These are phyloP conservation scores for Xylariaceae sp. DNA, from an alignment of 2,329 filamentous ascomycete species.

Conservation along the genomic window DNA sequence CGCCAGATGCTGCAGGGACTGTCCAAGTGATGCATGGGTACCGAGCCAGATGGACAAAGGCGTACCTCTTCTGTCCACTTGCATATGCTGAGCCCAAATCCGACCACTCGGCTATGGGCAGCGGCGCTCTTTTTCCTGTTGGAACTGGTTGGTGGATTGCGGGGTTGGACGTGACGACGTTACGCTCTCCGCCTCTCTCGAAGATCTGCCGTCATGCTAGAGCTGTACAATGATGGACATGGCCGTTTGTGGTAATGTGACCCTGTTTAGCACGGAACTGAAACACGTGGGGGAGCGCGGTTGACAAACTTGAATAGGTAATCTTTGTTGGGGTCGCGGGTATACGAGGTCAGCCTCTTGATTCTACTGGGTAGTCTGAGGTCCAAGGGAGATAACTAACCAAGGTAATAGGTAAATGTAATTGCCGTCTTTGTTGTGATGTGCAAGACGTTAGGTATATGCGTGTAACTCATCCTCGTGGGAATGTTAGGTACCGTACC, in stretches of 20 bases:
- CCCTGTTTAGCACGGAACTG: background rate
- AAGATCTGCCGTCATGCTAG: background rate
- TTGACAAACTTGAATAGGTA: background rate
- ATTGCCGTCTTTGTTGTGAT: background rate
- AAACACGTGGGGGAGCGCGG: background rate
- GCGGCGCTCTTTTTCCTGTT: background rate
- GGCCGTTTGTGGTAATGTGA: background rate
- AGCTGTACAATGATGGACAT: background rate
- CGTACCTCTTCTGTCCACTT: background rate
- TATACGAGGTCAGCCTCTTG: background rate
- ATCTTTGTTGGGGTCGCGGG: background rate
- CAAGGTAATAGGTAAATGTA: background rate
- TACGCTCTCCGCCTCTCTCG: background rate
- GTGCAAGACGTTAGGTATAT: background rate
- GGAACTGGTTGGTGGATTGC: background rate
- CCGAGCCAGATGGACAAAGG: background rate
- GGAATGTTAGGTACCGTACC: too few species aligned
- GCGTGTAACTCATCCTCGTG: slow-evolving; percentile 13
- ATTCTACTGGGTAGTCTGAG: background rate
- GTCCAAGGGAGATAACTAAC: too few species aligned
- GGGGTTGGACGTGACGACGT: background rate
- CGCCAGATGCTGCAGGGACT: background rate
- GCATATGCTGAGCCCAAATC: background rate
- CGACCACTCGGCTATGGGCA: background rate
- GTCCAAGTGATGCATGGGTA: background rate